Conservation (phyloP, 371 early-diverging fungal species). For the Syncephalastrum racemosum region DNA sequence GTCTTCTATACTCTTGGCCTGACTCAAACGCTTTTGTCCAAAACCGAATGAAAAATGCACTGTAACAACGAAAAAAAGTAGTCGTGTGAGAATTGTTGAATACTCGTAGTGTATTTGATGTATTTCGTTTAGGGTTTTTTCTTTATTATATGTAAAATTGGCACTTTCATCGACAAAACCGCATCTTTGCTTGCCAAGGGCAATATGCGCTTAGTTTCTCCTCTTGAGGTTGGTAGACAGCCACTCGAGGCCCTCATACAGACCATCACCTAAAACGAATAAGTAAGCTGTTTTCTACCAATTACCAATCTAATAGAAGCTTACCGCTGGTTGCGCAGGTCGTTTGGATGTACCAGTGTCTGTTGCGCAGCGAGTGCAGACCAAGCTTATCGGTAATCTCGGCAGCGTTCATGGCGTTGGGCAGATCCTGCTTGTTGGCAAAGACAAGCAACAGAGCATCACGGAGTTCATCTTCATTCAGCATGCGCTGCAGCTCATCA, state of each 20-base stretch:
- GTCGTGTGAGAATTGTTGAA: no score
- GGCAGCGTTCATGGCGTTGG: conserved; percentile 90
- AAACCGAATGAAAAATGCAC: no score
- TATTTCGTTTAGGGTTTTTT: no score
- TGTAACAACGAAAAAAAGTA: no score
- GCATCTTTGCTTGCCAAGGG: no score
- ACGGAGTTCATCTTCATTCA: conserved; percentile 92
- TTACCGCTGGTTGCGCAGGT: conserved; percentile 91
- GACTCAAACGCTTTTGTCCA: no score
- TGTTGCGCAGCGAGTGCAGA: conserved; percentile 80
- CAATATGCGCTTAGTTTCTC: conserved; percentile 21
- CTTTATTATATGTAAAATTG: no score
- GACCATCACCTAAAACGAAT: conserved; percentile 71
- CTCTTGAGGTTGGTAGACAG: conserved; percentile 53
- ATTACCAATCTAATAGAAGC: conserved; percentile 3
- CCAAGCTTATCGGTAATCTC: conserved; percentile 93
- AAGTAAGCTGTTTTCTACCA: background rate
- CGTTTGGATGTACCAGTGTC: conserved; percentile 92
- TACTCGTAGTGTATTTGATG: no score
- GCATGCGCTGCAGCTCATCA: conserved; percentile 88
- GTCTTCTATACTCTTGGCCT: no score
- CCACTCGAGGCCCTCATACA: conserved; percentile 93
- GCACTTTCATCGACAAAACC: no score
- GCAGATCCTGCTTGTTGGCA: conserved; percentile 97
- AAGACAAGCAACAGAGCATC: conserved; percentile 90